Conservation (phyloP, 2,329 filamentous ascomycete genomes). For the Diplodia intermedia region DNA sequence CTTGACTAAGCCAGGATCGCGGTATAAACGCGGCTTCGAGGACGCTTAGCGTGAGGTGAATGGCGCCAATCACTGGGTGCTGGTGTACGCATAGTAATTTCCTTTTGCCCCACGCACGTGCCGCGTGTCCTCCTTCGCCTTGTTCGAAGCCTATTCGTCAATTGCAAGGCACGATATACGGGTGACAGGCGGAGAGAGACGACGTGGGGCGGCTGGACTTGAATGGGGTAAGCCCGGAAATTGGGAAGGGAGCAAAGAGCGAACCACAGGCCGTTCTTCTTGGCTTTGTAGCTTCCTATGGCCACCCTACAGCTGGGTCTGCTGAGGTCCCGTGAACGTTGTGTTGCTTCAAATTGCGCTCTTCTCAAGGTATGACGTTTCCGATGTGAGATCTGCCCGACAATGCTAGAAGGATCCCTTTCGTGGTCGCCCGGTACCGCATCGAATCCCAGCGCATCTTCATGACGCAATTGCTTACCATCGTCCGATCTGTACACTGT, state of each 20-base stretch:
- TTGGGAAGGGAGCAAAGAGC: not conserved
- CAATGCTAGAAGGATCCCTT: not conserved
- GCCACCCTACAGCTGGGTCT: not conserved
- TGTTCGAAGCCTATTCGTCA: not conserved
- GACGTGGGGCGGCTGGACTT: not conserved
- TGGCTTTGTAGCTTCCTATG: not conserved
- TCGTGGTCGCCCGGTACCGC: not conserved
- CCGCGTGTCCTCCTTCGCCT: not conserved
- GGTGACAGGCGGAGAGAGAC: not conserved
- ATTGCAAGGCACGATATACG: not conserved
- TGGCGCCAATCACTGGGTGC: not conserved
- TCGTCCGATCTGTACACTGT: not conserved
- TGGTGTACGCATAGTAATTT: not conserved
- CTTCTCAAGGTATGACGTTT: not conserved
- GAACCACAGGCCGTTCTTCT: not conserved
- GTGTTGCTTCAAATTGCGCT: not conserved
- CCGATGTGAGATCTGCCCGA: not conserved
- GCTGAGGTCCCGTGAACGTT: not conserved
- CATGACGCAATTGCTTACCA: not conserved
- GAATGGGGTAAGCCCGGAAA: constrained; percentile 4
- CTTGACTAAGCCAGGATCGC: not conserved
- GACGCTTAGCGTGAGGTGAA: not conserved
- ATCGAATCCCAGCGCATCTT: not conserved
- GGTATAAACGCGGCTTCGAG: not conserved
- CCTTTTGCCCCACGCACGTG: not conserved